phyloP scores from a whole-genome alignment of 106 monocot genomes.

The Iris macrosiphon region DNA sequence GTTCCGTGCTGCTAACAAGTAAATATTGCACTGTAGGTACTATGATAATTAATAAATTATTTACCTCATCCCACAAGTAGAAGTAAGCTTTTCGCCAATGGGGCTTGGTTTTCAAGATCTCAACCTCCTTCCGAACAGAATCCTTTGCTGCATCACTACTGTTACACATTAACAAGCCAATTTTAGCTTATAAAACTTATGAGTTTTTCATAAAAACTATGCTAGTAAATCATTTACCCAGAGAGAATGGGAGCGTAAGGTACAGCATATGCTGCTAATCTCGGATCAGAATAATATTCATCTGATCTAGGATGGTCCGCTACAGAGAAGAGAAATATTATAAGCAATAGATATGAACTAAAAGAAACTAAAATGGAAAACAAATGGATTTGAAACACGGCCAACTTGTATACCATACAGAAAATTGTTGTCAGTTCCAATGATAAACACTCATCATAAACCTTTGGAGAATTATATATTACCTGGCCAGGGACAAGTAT shows the following conservation, averaged over 20 bases:
- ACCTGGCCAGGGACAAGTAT: slow-evolving; percentile 99
- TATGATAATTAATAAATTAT: too few species aligned
- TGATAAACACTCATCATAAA: neutral
- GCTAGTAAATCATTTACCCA: slow-evolving; percentile 31
- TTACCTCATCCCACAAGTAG: slow-evolving; percentile 98
- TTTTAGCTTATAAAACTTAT: slow-evolving; percentile 7
- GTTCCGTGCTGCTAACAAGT: too few species aligned
- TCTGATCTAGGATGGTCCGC: slow-evolving; percentile 95
- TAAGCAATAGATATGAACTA: neutral
- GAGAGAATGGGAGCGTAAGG: slow-evolving; percentile 81
- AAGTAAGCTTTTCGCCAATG: slow-evolving; percentile 99
- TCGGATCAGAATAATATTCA: slow-evolving; percentile 89
- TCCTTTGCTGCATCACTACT: slow-evolving; percentile 74
- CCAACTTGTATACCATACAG: too few species aligned
- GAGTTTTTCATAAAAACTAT: too few species aligned
- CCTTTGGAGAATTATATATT: slow-evolving; percentile 3
- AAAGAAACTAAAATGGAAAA: neutral
- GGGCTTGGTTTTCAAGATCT: slow-evolving; percentile 68
- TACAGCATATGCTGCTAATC: slow-evolving; percentile 97
- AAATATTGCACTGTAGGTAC: too few species aligned
- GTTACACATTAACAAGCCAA: slow-evolving; percentile 20
- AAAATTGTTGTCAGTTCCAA: neutral
- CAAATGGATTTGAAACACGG: neutral
- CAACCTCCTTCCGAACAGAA: slow-evolving; percentile 73
- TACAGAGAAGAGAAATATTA: slow-evolving; percentile 13